These are phyloP conservation scores for Arbutus unedo DNA, from an alignment of 148 eudicot genomes.

Conservation along the genomic window DNA sequence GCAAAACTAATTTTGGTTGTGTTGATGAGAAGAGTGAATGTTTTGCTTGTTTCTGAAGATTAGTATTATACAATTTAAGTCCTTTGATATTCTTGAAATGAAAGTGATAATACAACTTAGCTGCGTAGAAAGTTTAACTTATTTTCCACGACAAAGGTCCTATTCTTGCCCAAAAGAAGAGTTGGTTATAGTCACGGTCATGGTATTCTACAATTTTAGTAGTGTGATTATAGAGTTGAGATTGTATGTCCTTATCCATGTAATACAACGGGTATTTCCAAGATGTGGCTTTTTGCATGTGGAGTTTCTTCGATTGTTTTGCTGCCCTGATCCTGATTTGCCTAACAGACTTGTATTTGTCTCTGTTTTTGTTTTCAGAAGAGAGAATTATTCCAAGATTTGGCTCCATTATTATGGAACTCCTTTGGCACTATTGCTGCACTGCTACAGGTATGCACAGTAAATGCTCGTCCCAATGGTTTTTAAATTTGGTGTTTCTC, in stretches of 20 bases:
- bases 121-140: not conserved
- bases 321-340: slow-evolving; percentile 20
- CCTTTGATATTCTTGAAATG: not conserved
- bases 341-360: slow-evolving; percentile 12
- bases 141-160: not conserved
- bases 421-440: slow-evolving; percentile 96
- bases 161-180: not conserved
- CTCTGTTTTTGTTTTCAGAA: slow-evolving; percentile 37
- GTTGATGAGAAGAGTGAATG: not conserved
- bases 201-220: not conserved
- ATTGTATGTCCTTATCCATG: not conserved
- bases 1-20: not conserved
- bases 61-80: not conserved
- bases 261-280: slow-evolving; percentile 12
- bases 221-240: slow-evolving; percentile 6
- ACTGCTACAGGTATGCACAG: slow-evolving; percentile 64
- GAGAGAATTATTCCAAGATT: slow-evolving; percentile 86
- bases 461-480: not conserved
- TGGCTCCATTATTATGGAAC: slow-evolving; percentile 94
- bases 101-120: not conserved
- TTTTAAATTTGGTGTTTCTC: not conserved
- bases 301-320: slow-evolving; percentile 17
- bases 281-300: slow-evolving; percentile 16
- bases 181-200: not conserved
- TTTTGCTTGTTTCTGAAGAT: not conserved